Base-by-base conservation (phyloP, 2,329 filamentous ascomycete genomes). In the Anthostomella pinea region DNA sequence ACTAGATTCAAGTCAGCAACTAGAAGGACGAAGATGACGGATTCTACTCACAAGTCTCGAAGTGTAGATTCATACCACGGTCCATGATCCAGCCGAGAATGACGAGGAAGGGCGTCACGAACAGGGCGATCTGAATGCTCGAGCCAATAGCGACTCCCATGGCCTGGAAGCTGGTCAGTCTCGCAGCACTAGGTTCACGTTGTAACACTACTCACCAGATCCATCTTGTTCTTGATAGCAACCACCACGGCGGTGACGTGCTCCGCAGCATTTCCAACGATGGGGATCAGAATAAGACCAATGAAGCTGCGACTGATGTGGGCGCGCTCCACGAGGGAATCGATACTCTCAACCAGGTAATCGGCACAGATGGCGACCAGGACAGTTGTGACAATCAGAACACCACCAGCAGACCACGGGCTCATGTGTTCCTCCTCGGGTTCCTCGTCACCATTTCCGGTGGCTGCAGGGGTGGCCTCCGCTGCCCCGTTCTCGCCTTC, bases 121-220 rank as follows among this genome's bases (percentile, higher is more conserved):
- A 80, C 29, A 91, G 71, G 15, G 86, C 85, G 53, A 91, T 91
- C 63, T 91, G 86, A 58, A 91, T 81, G 60, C 83, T 87, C 41
- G 83, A 87, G 29, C 86, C 86, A 54, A 91, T 85, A 18, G 86
- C 86, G 33, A 91, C 85, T 26, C 84, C 83, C 69, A 91, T 86
- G 19, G 86, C 81, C 59, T 63, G 25, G 59, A 9, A 37, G 11
- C 28, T n/a, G 19, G 14, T 47, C 17, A 47, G 41, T 16, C n/a
- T 30, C 18, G 11, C 4, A 11, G 5, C 3, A 13, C 18, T 25
- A 9, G 8, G 8, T 16, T 8, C 17, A 15, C 25, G 8, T 27
- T 13, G 11, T 14, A 7, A 10, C 11, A 35, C 14, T 21, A 35
- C 41, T 47, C 51, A 61, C 58, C 33, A 83, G 65, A 53, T 83